These are phyloP conservation scores for Metarhizium anisopliae DNA, from an alignment of 2,329 filamentous ascomycete genomes.

Conservation along the genomic window DNA sequence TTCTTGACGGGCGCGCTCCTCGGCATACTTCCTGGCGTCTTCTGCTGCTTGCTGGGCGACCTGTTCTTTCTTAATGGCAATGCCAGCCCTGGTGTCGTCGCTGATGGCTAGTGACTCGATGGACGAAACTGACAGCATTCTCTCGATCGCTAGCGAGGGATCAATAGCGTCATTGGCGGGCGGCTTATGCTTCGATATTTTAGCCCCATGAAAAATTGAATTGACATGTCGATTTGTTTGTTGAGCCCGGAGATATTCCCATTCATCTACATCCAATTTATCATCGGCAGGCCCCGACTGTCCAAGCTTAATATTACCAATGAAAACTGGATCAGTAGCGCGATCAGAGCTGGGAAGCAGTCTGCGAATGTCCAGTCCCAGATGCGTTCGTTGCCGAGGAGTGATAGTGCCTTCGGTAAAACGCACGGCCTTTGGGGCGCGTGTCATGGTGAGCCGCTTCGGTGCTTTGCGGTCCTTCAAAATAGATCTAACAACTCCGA, in stretches of 20 bases:
- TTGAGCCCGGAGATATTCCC: background rate
- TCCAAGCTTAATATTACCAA: background rate
- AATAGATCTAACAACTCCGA: slow-evolving; percentile 17
- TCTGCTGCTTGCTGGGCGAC: slow-evolving; percentile 16
- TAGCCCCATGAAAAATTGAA: background rate
- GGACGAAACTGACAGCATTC: slow-evolving; percentile 18
- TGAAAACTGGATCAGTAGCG: background rate
- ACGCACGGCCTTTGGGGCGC: slow-evolving; percentile 19
- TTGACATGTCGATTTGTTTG: background rate
- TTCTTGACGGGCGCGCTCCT: slow-evolving; percentile 11
- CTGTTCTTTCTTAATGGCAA: slow-evolving; percentile 6
- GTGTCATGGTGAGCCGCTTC: slow-evolving; percentile 16
- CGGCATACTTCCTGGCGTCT: slow-evolving; percentile 17
- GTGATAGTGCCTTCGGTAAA: slow-evolving; percentile 19
- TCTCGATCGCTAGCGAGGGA: slow-evolving; percentile 15
- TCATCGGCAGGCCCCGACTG: background rate
- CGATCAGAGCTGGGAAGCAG: background rate
- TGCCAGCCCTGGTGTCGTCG: slow-evolving; percentile 14
- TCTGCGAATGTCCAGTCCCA: slow-evolving; percentile 17
- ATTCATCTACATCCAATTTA: background rate
- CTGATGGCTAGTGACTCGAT: slow-evolving; percentile 17
- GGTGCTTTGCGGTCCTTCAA: slow-evolving; percentile 19
- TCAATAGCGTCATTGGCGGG: slow-evolving; percentile 1
- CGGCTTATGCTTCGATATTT: background rate
- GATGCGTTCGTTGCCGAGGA: slow-evolving; percentile 16